Evolutionary conservation across 2,329 filamentous ascomycete species (phyloP), one percentile per base, ranked within the genome.

Genomic region (Cercospora canescens): DNA sequence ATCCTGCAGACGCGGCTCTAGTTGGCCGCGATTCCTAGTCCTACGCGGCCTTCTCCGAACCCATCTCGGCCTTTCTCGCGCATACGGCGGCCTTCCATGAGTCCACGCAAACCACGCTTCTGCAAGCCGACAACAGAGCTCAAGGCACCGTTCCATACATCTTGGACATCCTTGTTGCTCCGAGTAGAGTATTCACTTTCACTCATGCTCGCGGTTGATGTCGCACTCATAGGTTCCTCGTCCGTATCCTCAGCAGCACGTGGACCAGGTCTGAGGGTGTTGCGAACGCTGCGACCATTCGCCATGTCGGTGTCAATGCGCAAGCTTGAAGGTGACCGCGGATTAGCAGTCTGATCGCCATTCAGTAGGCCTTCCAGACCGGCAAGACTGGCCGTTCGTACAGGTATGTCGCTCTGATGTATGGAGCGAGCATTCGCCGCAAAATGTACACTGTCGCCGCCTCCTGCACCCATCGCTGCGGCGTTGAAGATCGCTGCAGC

Each of bases 401-500:
- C 72, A 1, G 77, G 76, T 30, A 77, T 74, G 4, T 88, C 79
- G 1, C 71, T 73, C 26, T 74, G 70, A 4, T 70, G 66, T 6
- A 69, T 71, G 82, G 83, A 67, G 24, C 67, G 62, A 45, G 55
- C 48, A 26, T 64, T 68, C 3, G 71, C 39, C 85, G 81, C 74
- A 73, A 88, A 92, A 61, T 91, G 89, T 30, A 94, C 92, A 56
- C 92, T 91, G 56, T 93, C 88, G 0, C 95, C 95, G 28, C 95
- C 94, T 11, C 95, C 95, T 1, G 95, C 95, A 0, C 94, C 95
- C 95, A 98, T 98, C 61, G 95, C 95, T 0, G 94, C 95, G 0
- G 95, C 95, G 71, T 99, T 99, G 83, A 99, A 99, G 0, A 99
- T 94, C 6, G 95, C 95, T 0, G 95, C 95, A 0, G 95, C 94